Evolutionary conservation across 495 filamentous ascomycete species (phyloP).

Genomic region (Lophiotrema nucula): DNA sequence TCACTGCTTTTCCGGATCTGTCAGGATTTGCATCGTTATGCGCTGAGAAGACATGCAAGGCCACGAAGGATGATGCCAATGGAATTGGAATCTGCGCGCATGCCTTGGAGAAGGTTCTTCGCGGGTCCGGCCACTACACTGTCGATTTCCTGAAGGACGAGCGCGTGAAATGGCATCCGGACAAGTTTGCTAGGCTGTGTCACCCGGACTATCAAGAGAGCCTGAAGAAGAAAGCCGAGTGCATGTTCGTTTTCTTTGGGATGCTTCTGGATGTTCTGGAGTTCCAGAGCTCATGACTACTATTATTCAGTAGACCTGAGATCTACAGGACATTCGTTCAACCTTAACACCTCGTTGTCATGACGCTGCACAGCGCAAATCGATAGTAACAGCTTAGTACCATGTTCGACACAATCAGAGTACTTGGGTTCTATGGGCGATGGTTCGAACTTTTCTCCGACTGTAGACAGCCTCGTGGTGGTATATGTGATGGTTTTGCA

Average conservation of each 20-base stretch:
- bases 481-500: too few relatives aligned
- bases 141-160: slow-evolving; percentile 15
- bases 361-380: too few relatives aligned
- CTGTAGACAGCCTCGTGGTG: too few relatives aligned
- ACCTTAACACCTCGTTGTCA: too few relatives aligned
- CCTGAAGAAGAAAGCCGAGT: slow-evolving; percentile 13
- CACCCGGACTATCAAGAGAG: slow-evolving; percentile 1
- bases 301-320: too few relatives aligned
- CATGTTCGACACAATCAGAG: too few relatives aligned
- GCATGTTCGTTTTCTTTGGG: slow-evolving; percentile 20
- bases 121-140: slow-evolving; percentile 4
- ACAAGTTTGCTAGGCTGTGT: slow-evolving; percentile 21
- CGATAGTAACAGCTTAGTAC: too few relatives aligned
- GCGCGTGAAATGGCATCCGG: slow-evolving; percentile 26
- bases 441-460: too few relatives aligned
- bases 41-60: slow-evolving; percentile 4
- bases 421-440: too few relatives aligned
- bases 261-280: slow-evolving; percentile 10
- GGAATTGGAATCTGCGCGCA: slow-evolving; percentile 13
- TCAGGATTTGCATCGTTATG: slow-evolving; percentile 2
- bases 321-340: too few relatives aligned
- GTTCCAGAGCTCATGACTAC: too few relatives aligned
- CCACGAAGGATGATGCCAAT: neutral
- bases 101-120: slow-evolving; percentile 14
- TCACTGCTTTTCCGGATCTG: slow-evolving; percentile 4